Evolutionary conservation across 2,329 filamentous ascomycete species (phyloP), one percentile per base, ranked within the genome.

Genomic region (Trichoderma sp.): DNA sequence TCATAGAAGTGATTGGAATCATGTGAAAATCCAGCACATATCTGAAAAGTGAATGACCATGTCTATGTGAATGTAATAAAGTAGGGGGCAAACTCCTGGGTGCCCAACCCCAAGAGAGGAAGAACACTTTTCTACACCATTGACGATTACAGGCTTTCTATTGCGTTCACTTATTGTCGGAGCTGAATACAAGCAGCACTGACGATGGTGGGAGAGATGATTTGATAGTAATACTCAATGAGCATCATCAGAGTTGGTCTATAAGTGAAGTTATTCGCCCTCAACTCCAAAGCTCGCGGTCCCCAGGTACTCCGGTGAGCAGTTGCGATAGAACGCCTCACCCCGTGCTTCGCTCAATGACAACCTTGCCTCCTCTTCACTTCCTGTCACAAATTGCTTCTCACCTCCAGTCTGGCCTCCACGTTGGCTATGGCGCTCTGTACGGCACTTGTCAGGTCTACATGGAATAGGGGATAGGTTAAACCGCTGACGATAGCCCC

Each of bases 391-490:
- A 15, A 48, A 24, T 17, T 45, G 44, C 51, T 39, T 12, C 48
- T 60, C 55, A 26, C 62, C 30, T 80, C 79, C 7, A 77, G 73
- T 60, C 83, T 78, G 0, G 81, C 83, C 76, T 92, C 86, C 0
- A 91, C 85, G 70, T 96, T 96, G 34, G 89, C 87, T 71, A 97
- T 86, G 3, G 93, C 94, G 71, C 89, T 92, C 77, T 97, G 91
- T 70, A 98, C 78, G 7, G 95, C 95, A 72, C 89, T 93, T 4
- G 92, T 95, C 59, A 98, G 79, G 75, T 98, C 95, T 61, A 97
- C 86, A 74, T 99, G 95, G 85, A 99, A 98, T 70, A 97, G 85
- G 5, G 95, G 94, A 70, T 91, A 81, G 76, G 96, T 95, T 68
- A 96, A 80, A n/a, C 94, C 91, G 69, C 93, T 90, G 17, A 98